These are phyloP conservation scores for Periconia sp. DNA, from an alignment of 2,329 filamentous ascomycete genomes.

Conservation along the genomic window DNA sequence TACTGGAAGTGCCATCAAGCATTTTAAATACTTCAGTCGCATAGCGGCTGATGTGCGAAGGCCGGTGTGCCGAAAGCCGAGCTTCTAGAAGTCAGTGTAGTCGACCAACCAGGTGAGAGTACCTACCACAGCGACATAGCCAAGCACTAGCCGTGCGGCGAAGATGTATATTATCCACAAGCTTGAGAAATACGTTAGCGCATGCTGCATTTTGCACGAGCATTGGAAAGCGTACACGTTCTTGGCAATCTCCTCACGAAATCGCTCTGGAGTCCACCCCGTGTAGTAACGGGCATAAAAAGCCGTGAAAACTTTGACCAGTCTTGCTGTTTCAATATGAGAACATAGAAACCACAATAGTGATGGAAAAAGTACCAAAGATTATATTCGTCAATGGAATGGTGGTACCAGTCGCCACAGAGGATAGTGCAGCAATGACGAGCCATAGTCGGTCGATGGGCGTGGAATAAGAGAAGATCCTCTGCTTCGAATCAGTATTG, in stretches of 20 bases:
- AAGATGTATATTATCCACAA: slow-evolving; percentile 61
- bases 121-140: slow-evolving; percentile 57
- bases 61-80: slow-evolving; percentile 28
- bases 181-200: not conserved
- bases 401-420: slow-evolving; percentile 23
- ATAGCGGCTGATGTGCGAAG: slow-evolving; percentile 28
- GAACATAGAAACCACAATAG: not conserved
- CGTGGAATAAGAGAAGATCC: slow-evolving; percentile 23
- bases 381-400: slow-evolving; percentile 61
- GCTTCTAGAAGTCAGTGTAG: slow-evolving; percentile 12
- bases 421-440: slow-evolving; percentile 11
- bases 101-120: not conserved
- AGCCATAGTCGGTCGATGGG: slow-evolving; percentile 16
- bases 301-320: slow-evolving; percentile 16
- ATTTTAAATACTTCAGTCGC: slow-evolving; percentile 25
- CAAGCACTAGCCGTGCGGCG: slow-evolving; percentile 56
- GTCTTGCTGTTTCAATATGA: slow-evolving; percentile 9
- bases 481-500: slow-evolving; percentile 10
- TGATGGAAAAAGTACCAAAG: slow-evolving; percentile 45
- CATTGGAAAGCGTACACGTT: slow-evolving; percentile 16
- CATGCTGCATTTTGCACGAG: slow-evolving; percentile 13
- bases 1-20: slow-evolving; percentile 26
- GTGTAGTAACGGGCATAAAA: not conserved
- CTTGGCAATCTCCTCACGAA: slow-evolving; percentile 1
- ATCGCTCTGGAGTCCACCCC: not conserved